These are phyloP conservation scores for Paxillus ammoniavirescens DNA, from an alignment of 768 basidiomycete genomes.

Conservation along the genomic window DNA sequence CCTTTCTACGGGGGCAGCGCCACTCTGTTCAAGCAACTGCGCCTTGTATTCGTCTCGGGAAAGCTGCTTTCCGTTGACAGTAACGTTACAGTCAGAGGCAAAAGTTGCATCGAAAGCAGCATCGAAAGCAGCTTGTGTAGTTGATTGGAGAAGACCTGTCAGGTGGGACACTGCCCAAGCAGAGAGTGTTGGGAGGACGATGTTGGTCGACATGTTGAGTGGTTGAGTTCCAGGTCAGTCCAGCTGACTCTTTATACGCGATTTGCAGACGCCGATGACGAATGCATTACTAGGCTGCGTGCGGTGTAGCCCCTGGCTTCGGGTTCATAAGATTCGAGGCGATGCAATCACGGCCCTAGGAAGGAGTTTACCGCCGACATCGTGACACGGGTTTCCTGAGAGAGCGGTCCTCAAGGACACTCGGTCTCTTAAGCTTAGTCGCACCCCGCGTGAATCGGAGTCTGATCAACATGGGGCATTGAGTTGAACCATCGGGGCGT, in stretches of 20 bases:
- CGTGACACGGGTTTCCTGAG: no score
- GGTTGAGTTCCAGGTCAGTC: not conserved
- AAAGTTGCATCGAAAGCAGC: slow-evolving; percentile 42
- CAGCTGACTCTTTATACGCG: slow-evolving; percentile 10
- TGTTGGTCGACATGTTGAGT: slow-evolving; percentile 23
- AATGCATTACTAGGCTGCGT: not conserved
- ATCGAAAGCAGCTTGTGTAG: slow-evolving; percentile 33
- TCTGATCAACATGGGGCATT: no score
- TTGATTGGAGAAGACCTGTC: slow-evolving; percentile 37
- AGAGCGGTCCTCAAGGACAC: no score
- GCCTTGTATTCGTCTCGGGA: slow-evolving; percentile 41
- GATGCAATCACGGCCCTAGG: not conserved
- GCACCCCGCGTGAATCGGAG: no score
- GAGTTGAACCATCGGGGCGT: no score
- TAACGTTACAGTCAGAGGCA: slow-evolving; percentile 33
- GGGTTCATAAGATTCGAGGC: not conserved
- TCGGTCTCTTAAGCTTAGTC: no score
- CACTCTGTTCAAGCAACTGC: slow-evolving; percentile 32
- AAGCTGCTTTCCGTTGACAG: slow-evolving; percentile 40
- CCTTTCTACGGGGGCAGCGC: slow-evolving; percentile 13
- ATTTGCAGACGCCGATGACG: not conserved
- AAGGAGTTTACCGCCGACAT: no score
- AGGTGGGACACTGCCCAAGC: slow-evolving; percentile 42
- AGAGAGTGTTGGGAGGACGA: slow-evolving; percentile 41
- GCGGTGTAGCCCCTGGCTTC: not conserved